Conservation (phyloP, 495 filamentous ascomycete genomes). For the Pyrenula aspistea region DNA sequence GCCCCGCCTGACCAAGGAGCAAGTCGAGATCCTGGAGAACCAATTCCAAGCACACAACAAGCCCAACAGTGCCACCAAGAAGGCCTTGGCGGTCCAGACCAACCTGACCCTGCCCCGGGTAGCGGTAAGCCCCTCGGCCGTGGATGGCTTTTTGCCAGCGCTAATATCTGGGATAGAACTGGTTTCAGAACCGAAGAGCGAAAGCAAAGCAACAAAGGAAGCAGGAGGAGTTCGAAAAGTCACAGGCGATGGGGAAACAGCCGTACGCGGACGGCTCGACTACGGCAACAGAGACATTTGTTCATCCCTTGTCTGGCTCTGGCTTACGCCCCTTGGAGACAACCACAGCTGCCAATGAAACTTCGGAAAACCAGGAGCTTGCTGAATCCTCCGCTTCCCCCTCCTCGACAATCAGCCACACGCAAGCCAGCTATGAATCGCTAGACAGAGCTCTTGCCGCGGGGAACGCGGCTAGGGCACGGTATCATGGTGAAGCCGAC, state of each 20-base stretch:
- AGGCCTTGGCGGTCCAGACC: conserved; percentile 57
- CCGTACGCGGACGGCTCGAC: conserved; percentile 23
- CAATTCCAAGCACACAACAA: conserved; percentile 68
- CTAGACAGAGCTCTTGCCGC: not conserved
- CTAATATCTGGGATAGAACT: conserved; percentile 55
- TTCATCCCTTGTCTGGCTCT: conserved; percentile 19
- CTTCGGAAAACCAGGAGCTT: conserved; percentile 4
- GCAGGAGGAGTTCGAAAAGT: conserved; percentile 50
- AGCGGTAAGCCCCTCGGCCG: conserved; percentile 59
- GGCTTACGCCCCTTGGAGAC: conserved; percentile 20
- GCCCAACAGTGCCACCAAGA: conserved; percentile 65
- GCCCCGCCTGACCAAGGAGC: conserved; percentile 68
- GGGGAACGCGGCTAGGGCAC: not conserved
- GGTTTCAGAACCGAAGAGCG: conserved; percentile 83
- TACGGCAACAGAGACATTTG: conserved; percentile 4
- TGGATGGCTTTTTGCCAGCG: too few relatives aligned
- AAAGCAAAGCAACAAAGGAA: conserved; percentile 70
- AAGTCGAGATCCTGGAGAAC: conserved; percentile 63
- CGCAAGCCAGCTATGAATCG: not conserved
- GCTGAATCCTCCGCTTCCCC: not conserved
- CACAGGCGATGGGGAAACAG: conserved; percentile 41
- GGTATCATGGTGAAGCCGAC: not conserved
- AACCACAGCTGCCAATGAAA: conserved; percentile 21
- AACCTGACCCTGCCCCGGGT: conserved; percentile 64
- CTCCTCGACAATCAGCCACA: not conserved